These are phyloP conservation scores for Strobilomyces dryophilus DNA, from an alignment of 768 basidiomycete species.

Conservation along the genomic window DNA sequence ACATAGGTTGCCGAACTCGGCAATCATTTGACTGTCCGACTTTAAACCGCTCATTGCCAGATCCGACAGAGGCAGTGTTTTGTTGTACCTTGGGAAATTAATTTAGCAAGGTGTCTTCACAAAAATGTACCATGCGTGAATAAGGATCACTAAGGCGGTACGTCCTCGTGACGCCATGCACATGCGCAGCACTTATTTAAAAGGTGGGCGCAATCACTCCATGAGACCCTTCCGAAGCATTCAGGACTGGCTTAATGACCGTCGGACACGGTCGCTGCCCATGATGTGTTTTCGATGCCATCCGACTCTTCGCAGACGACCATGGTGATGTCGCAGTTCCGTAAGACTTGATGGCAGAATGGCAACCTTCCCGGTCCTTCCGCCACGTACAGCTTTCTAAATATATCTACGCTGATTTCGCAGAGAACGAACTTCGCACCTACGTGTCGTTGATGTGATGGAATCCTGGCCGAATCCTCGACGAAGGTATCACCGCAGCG, in stretches of 20 bases:
- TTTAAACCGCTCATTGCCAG: slow-evolving; percentile 31
- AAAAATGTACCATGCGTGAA: slow-evolving; percentile 18
- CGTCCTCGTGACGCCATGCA: slow-evolving; percentile 19
- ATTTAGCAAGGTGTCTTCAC: slow-evolving; percentile 15
- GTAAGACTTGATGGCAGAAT: neutral
- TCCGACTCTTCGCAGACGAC: neutral
- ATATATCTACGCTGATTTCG: neutral
- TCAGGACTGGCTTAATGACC: neutral
- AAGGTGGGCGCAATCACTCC: slow-evolving; percentile 20
- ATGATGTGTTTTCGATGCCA: neutral
- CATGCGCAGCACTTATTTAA: slow-evolving; percentile 11
- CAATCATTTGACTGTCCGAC: slow-evolving; percentile 35
- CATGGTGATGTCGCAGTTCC: neutral
- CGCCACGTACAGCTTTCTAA: neutral
- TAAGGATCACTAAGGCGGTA: slow-evolving; percentile 16
- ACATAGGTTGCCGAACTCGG: slow-evolving; percentile 35
- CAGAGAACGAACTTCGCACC: neutral
- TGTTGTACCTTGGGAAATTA: slow-evolving; percentile 20
- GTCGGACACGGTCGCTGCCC: neutral
- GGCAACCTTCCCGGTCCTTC: neutral
- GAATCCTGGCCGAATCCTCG: neutral
- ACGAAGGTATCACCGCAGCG: slow-evolving; percentile 39
- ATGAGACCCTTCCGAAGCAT: slow-evolving; percentile 1
- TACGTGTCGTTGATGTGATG: neutral
- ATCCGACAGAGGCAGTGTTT: slow-evolving; percentile 21